Conservation (phyloP, 1,284 basidiomycete genomes). For the Ganoderma sinense region DNA sequence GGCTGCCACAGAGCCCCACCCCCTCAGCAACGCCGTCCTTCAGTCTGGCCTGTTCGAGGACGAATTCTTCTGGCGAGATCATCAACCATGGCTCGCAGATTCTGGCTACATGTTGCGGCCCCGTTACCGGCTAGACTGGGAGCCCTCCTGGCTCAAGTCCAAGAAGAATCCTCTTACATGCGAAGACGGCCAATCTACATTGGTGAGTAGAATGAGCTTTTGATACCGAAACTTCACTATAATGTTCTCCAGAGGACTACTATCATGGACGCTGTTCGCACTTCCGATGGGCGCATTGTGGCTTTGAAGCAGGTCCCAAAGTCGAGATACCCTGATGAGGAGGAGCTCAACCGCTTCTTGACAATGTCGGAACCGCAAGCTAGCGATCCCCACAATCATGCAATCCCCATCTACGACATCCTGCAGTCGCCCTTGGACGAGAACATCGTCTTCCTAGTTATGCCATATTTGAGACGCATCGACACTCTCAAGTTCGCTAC, state of each 20-base stretch:
- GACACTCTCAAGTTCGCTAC: slow-evolving; percentile 33
- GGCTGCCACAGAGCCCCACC: not conserved
- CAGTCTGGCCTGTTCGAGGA: not conserved
- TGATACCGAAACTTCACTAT: not conserved
- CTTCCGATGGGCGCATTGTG: slow-evolving; percentile 21
- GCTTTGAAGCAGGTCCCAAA: slow-evolving; percentile 14
- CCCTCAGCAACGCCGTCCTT: not conserved
- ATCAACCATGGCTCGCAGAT: slow-evolving; percentile 7
- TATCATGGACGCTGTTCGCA: slow-evolving; percentile 21
- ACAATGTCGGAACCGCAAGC: slow-evolving; percentile 19
- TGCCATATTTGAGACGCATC: slow-evolving; percentile 34
- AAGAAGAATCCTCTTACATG: not conserved
- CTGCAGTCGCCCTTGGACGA: slow-evolving; percentile 30
- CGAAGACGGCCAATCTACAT: slow-evolving; percentile 16
- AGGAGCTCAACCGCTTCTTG: not conserved
- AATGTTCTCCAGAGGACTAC: not conserved
- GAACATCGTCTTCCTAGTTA: slow-evolving; percentile 32
- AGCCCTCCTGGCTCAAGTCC: slow-evolving; percentile 21
- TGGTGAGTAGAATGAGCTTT: not conserved
- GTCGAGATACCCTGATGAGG: slow-evolving; percentile 19
- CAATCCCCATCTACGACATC: slow-evolving; percentile 36
- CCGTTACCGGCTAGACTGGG: slow-evolving; percentile 27
- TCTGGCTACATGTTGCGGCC: slow-evolving; percentile 22
- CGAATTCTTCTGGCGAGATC: not conserved
- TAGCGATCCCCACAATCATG: slow-evolving; percentile 37